Base-by-base conservation (phyloP, 306 rosid species). In the Malus fusca region DNA sequence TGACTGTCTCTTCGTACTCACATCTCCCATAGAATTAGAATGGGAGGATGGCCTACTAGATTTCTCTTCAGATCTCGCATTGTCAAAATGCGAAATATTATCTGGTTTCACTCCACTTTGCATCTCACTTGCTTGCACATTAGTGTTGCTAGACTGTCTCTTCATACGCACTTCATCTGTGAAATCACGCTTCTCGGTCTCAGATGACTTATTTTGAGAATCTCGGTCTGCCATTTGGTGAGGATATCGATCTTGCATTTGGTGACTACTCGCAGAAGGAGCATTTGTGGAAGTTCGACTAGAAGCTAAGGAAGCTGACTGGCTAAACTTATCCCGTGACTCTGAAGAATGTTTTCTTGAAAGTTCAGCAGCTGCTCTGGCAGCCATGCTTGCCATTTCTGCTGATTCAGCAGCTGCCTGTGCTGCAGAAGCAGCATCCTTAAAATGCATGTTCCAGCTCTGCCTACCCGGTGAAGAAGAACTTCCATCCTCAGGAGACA, bases 381-480 rank as follows among this genome's bases (percentile, higher is more conserved):
- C 99, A 82, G 99, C 99, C 87, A 88, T 73, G 81, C 93, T 87
- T 58, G 99, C 99, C 55, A 22, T 90, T 78, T 95, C 97, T 6
- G 99, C 99, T 74, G 99, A 90, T 83, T 92, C 97, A 69, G 99
- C 97, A 72, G 99, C 99, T 64, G 93, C 97, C 90, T 85, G 92
- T 0, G 99, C 99, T 52, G 99, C 99, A 75, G 97, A 88, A 74
- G 96, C 86, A 71, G 97, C 99, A 85, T 95, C 99, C 85, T 87
- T 90, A 71, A 95, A 95, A 73, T 88, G 87, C 96, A 90, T 84
- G 81, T 80, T 88, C 92, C 92, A 85, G 55, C 82, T 82, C 75
- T 81, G 87, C 81, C 81, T 78, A 59, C 80, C 82, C 4, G 13
- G 21, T 77, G 91, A 73, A 82, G 35, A 72, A 58, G 80, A 21